These are phyloP conservation scores for Roridomyces roridus DNA, from an alignment of 768 basidiomycete species.

Conservation along the genomic window DNA sequence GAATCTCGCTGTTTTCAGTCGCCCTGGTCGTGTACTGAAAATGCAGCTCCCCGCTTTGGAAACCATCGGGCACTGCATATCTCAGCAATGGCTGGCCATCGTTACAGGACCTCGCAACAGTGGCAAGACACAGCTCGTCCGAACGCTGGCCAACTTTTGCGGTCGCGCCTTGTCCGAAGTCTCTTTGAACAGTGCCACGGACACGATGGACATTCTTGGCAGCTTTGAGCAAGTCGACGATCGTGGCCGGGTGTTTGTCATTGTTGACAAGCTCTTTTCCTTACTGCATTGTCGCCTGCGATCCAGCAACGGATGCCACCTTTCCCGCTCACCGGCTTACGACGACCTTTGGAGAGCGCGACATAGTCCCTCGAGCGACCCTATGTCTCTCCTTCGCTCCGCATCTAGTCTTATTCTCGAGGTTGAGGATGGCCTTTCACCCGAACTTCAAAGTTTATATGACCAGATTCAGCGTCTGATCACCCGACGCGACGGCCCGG, in stretches of 20 bases:
- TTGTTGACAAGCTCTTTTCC: conserved; percentile 47
- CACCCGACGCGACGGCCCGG: conserved; percentile 36
- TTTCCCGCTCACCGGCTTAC: conserved; percentile 25
- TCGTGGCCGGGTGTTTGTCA: conserved; percentile 41
- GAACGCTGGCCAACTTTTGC: conserved; percentile 69
- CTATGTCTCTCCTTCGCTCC: conserved; percentile 28
- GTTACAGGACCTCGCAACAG: conserved; percentile 73
- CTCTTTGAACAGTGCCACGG: conserved; percentile 83
- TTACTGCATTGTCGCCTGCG: conserved; percentile 47
- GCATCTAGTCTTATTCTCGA: conserved; percentile 35
- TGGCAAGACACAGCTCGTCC: conserved; percentile 83
- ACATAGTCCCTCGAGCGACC: conserved; percentile 12
- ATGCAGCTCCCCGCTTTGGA: conserved; percentile 71
- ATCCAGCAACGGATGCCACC: conserved; percentile 36
- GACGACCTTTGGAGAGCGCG: conserved; percentile 27
- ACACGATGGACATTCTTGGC: conserved; percentile 93
- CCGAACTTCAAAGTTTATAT: conserved; percentile 11
- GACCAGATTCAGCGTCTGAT: conserved; percentile 30
- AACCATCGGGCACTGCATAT: conserved; percentile 73
- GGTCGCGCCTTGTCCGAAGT: conserved; percentile 78
- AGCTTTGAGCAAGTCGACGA: conserved; percentile 92
- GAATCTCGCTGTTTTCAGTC: conserved; percentile 41
- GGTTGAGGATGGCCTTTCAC: conserved; percentile 20
- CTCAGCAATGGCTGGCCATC: conserved; percentile 88
- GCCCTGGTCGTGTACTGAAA: conserved; percentile 62